A percentile compares a stretch with the other conserved stretches of the same genome.
Evolutionary conservation across 768 basidiomycete genomes (phyloP).

Genomic region (Rhodosporidiobolus sp.): DNA sequence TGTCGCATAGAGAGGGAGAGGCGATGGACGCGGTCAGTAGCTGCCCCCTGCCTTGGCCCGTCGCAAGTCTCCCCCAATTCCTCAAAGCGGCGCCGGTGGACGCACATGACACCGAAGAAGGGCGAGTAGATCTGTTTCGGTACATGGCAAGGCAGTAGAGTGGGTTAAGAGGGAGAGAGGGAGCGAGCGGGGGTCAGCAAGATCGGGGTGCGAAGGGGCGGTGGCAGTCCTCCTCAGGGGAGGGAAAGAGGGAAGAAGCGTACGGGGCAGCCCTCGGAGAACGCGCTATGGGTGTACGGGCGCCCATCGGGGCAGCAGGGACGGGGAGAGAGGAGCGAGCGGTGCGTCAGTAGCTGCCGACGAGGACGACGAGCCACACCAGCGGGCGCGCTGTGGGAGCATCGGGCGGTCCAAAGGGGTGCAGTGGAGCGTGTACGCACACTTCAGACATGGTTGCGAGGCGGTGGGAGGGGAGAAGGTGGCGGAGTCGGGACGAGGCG

Average conservation of each 20-base stretch:
- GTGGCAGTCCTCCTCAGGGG: background rate
- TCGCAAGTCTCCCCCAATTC: background rate
- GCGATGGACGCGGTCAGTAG: background rate
- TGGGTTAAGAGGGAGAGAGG: background rate
- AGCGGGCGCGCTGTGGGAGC: background rate
- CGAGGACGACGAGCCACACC: background rate
- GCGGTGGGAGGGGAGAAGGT: background rate
- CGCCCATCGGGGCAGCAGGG: background rate
- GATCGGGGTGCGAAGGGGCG: background rate
- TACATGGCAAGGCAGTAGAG: background rate
- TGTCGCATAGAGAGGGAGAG: background rate
- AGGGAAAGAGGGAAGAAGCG: background rate
- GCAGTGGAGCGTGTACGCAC: background rate
- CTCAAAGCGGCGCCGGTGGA: constrained; percentile 43
- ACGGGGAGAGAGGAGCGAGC: background rate
- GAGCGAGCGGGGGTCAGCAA: background rate
- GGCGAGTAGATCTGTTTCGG: constrained; percentile 72
- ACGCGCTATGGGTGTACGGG: constrained; percentile 8
- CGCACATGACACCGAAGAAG: constrained; percentile 91
- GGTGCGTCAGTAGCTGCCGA: constrained; percentile 18
- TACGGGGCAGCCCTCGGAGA: constrained; percentile 42
- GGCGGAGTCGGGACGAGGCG: too few species aligned
- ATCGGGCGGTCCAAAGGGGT: too few species aligned
- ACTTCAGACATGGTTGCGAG: constrained; percentile 3
- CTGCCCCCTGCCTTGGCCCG: background rate